A percentile compares a stretch with the other conserved stretches of the same genome.
phyloP scores from a whole-genome alignment of 495 filamentous ascomycete genomes.

The Oleoguttula mirabilis region DNA sequence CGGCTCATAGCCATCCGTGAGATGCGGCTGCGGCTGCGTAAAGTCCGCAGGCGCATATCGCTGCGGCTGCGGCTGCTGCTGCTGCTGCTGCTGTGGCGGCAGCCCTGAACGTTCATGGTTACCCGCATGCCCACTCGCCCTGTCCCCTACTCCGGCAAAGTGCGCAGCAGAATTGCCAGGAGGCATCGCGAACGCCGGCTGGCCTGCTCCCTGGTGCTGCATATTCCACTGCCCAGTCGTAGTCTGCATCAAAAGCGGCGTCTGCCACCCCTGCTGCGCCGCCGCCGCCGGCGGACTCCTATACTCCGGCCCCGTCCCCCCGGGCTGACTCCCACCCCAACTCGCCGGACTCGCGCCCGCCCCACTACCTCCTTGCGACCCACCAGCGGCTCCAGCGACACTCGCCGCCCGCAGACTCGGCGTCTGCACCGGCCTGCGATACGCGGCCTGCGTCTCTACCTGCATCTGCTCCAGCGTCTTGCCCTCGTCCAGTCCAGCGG shows the following conservation, averaged over 20 bases:
- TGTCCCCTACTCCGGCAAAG: too few species aligned
- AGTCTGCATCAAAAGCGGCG: neutral
- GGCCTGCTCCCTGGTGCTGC: neutral
- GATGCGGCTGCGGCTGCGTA: neutral
- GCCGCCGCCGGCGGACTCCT: neutral
- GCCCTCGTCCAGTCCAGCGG: constrained; percentile 9
- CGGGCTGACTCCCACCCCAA: constrained; percentile 9
- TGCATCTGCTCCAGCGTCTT: constrained; percentile 20
- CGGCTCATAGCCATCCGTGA: constrained; percentile 7
- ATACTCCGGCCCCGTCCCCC: neutral
- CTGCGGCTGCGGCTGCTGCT: neutral
- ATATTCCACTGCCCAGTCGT: neutral
- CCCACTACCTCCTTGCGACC: neutral
- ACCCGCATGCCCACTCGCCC: too few species aligned
- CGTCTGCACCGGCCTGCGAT: constrained; percentile 16
- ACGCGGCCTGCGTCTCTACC: constrained; percentile 17
- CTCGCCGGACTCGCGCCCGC: constrained; percentile 11
- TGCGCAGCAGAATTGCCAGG: too few species aligned
- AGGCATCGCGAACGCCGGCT: neutral
- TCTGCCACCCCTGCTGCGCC: constrained; percentile 1
- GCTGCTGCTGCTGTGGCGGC: neutral
- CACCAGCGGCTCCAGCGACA: constrained; percentile 1
- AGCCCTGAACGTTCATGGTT: too few species aligned
- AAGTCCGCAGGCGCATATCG: constrained; percentile 1
- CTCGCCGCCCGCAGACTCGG: constrained; percentile 12